Base-by-base conservation (phyloP, 768 basidiomycete genomes). In the Lentinula lateritia region DNA sequence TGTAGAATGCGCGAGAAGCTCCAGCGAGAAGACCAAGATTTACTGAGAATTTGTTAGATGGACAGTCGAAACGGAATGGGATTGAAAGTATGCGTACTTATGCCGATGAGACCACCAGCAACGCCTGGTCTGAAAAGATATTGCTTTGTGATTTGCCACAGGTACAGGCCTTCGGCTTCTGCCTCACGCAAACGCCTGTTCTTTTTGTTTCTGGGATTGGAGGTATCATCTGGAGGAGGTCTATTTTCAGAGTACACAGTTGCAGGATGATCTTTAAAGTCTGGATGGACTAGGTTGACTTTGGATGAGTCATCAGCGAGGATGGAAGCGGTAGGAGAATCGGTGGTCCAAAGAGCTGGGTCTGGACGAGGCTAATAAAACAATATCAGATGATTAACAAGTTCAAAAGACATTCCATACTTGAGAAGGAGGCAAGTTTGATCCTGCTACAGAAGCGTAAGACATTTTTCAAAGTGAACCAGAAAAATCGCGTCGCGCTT, bases 11-110 rank as follows among this genome's bases (percentile, higher is more conserved):
- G 66, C 86, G 88, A 3, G 86, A 83, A 20, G 83, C 76, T 8
- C 82, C 81, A 1, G 82, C 82, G 32, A 92, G 66, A 18, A 92
- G 72, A 18, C 90, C 90, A 64, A 92, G 73, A 71, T 92, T 92
- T 52, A 89, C 89, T 90, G 61, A 0, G 23, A 23, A 32, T 18
- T 28, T 36, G n/a, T 15, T n/a, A 39, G 57, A 60, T 10, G 56
- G 13, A 16, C 34, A 38, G 18, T 39, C 5, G 12, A 39, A 39
- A 2, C 43, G 45, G 42, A 52, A 10, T 57, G 38, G 38, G 0
- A 39, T 3, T 48, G 35, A 32, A 36, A 9, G 52, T 16, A 35
- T 7, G 76, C 82, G 16, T 64, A 89, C 90, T 79, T 50, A 92
- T 69, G 46, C 89, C 89, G 63, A 92, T 66, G 34, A 91, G 74